Base-by-base conservation (phyloP, 2,329 filamentous ascomycete species). In the Xylaria arbuscula region DNA sequence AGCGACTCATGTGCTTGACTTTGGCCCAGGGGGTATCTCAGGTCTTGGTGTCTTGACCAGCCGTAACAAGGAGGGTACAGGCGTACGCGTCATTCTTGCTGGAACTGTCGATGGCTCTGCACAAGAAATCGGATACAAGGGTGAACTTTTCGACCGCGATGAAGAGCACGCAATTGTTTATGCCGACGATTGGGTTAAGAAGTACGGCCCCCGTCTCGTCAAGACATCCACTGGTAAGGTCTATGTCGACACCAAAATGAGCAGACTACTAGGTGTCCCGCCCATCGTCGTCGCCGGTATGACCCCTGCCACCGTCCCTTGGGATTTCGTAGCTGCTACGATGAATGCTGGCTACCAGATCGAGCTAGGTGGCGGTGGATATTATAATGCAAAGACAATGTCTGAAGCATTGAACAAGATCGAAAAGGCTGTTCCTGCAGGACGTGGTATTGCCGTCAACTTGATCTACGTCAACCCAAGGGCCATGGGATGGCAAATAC, bases 41-140 rank as follows among this genome's bases (percentile, higher is more conserved):
- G 97, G 97, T 72, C 90, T 99, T 24, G 97, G 96, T 77, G 93
- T 97, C 54, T 85, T 99, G 72, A 99, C 96, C 66, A 98, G 97
- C 86, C 93, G 96, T 76, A 99, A 98, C 87, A 99, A 99, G 85
- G 97, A 99, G 80, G 96, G 96, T 71, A 98, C 94, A 66, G 96
- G 96, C 76, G 96, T 99, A 42, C 93, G 95, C 69, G 94, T 99
- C 72, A 97, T 99, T 73, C 87, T 99, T 67, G 96, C 94, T 51
- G 96, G 97, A 71, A 88, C 93, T n/a, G 92, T 99, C 76, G 93
- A 95, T 76, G 95, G 95, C 60, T 94, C 94, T 22, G 92, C 97
- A 68, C 86, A 88, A 38, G 96, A 98, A 81, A 92, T 99, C 70
- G 96, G 96, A 64, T 99, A 98, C 86, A 99, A 99, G 86, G 92